A percentile compares a stretch with the other conserved stretches of the same genome.
Conservation (phyloP, 2,329 filamentous ascomycete species). For the Ascocoryne sarcoides region DNA sequence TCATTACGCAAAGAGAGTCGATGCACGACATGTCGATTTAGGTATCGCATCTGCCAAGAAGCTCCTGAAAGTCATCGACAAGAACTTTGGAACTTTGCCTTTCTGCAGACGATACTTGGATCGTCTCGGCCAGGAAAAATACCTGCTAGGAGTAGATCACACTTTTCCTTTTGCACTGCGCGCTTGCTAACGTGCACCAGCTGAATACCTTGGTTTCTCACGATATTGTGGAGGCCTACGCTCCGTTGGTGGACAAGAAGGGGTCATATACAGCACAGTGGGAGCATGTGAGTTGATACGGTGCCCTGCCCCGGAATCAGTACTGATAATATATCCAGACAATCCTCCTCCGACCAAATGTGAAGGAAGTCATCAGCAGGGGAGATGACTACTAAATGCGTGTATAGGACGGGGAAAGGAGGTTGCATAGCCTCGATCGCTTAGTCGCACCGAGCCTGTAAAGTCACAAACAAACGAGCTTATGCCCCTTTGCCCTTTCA, state of each 20-base stretch:
- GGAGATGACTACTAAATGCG: constrained; percentile 65
- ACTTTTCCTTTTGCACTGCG: neutral
- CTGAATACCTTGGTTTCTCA: constrained; percentile 77
- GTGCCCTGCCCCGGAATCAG: too few species aligned
- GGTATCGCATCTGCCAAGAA: constrained; percentile 76
- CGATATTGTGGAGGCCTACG: constrained; percentile 85
- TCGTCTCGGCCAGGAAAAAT: constrained; percentile 89
- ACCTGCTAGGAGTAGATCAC: constrained; percentile 68
- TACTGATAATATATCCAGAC: constrained; percentile 41
- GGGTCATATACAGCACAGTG: constrained; percentile 91
- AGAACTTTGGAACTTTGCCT: constrained; percentile 89
- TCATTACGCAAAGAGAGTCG: constrained; percentile 70
- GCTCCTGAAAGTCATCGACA: constrained; percentile 81
- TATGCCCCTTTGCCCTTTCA: too few species aligned
- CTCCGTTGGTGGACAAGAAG: constrained; percentile 83
- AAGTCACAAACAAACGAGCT: too few species aligned
- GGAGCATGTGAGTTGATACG: constrained; percentile 60
- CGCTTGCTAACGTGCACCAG: constrained; percentile 36
- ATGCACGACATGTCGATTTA: constrained; percentile 68
- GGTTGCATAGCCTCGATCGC: neutral
- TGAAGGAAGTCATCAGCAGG: constrained; percentile 81
- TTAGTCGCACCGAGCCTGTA: too few species aligned
- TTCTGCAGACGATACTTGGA: constrained; percentile 89
- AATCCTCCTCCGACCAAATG: constrained; percentile 66
- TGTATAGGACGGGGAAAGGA: neutral